phyloP scores from a whole-genome alignment of 129 eudicot genomes.

The Kitagawia praeruptora region DNA sequence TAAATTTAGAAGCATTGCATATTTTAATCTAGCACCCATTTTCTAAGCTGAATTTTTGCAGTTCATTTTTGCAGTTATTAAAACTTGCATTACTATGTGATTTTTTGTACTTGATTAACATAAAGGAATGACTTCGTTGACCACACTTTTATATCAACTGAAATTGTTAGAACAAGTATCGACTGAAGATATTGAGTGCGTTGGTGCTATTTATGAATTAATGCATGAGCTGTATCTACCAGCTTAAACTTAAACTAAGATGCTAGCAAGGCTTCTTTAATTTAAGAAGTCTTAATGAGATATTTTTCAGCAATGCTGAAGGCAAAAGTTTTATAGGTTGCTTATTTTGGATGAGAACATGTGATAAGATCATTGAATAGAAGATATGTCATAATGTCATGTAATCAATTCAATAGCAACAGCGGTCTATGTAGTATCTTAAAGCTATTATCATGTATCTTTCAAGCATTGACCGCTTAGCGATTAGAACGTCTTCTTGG shows the following conservation, averaged over 20 bases:
- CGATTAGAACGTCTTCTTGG: conserved; percentile 80
- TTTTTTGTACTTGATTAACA: not conserved
- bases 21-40: not conserved
- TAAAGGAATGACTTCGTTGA: not conserved
- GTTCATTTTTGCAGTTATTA: not conserved
- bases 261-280: not conserved
- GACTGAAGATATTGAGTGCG: too few relatives aligned
- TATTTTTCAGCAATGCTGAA: not conserved
- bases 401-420: too few relatives aligned
- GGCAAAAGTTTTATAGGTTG: not conserved
- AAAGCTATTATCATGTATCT: not conserved
- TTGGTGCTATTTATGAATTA: too few relatives aligned
- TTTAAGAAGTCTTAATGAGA: not conserved
- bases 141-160: not conserved
- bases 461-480: not conserved
- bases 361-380: too few relatives aligned
- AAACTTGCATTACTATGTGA: not conserved
- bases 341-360: not conserved
- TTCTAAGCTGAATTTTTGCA: not conserved
- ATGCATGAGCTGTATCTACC: too few relatives aligned
- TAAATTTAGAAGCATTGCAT: not conserved
- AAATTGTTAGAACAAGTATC: too few relatives aligned
- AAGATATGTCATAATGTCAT: too few relatives aligned
- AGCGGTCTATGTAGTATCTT: not conserved
- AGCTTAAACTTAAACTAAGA: not conserved